Percentiles rank a stretch among this genome's conserved stretches.
These are phyloP conservation scores for Clavaria fumosa DNA, from an alignment of 768 basidiomycete genomes.

Conservation along the genomic window DNA sequence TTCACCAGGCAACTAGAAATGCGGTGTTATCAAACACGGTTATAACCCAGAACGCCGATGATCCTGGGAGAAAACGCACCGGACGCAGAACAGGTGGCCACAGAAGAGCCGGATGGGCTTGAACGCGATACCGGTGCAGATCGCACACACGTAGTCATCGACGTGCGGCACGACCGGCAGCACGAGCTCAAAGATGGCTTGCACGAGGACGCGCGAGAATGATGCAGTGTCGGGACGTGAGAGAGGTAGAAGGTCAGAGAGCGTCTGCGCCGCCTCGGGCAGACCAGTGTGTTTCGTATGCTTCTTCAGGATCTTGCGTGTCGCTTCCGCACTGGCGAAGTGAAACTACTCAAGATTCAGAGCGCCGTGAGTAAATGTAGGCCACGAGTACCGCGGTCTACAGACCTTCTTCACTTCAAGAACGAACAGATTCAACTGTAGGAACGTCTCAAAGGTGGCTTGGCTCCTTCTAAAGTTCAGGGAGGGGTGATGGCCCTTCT, in stretches of 20 bases:
- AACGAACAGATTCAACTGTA: constrained; percentile 63
- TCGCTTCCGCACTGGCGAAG: constrained; percentile 73
- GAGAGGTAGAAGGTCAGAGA: constrained; percentile 8
- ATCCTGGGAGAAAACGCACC: constrained; percentile 13
- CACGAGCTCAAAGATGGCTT: constrained; percentile 69
- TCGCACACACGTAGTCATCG: constrained; percentile 77
- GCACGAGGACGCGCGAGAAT: constrained; percentile 39
- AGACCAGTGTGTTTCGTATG: constrained; percentile 82
- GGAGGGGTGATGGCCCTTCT: too few species aligned
- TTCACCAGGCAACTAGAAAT: constrained; percentile 50
- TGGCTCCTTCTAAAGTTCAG: too few species aligned
- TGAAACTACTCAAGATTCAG: constrained; percentile 39
- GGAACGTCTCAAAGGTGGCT: constrained; percentile 50
- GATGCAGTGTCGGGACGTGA: constrained; percentile 13
- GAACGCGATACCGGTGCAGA: constrained; percentile 84
- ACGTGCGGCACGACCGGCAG: constrained; percentile 67
- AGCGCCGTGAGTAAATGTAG: too few species aligned
- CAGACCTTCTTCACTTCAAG: constrained; percentile 67
- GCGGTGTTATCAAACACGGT: not conserved
- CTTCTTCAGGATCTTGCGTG: constrained; percentile 88
- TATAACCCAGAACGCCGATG: not conserved
- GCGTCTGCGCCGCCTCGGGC: constrained; percentile 20
- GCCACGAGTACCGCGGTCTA: too few species aligned
- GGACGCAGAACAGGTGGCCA: constrained; percentile 63
- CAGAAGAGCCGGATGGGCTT: constrained; percentile 78